Percentiles rank a stretch among this genome's conserved stretches.
These are phyloP conservation scores for Rhodofomes roseus DNA, from an alignment of 1,284 basidiomycete species.

Conservation along the genomic window DNA sequence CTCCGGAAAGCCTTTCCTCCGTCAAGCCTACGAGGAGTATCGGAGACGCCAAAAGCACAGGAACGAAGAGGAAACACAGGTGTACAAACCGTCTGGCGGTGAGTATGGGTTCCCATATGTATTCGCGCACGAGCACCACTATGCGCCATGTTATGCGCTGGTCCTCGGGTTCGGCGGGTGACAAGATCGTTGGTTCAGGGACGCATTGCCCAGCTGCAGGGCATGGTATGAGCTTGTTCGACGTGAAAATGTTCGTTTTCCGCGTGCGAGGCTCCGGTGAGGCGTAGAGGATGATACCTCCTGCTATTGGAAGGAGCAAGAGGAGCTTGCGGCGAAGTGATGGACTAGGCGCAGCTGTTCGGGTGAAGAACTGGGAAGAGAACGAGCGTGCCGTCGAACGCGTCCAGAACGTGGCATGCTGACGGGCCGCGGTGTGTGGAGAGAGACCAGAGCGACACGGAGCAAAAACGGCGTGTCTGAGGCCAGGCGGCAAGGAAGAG, in stretches of 20 bases:
- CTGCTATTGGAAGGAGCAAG: slow-evolving; percentile 55
- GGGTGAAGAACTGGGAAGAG: slow-evolving; percentile 24
- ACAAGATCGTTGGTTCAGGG: slow-evolving; percentile 41
- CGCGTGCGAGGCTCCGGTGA: slow-evolving; percentile 38
- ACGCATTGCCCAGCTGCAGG: slow-evolving; percentile 24
- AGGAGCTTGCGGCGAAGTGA: slow-evolving; percentile 32
- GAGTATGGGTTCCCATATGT: slow-evolving; percentile 83
- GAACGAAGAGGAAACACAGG: slow-evolving; percentile 82
- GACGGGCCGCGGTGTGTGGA: neutral
- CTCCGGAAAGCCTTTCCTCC: slow-evolving; percentile 52
- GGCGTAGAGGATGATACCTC: slow-evolving; percentile 48
- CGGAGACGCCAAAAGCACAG: slow-evolving; percentile 82
- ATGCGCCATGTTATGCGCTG: slow-evolving; percentile 44
- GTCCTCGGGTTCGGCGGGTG: slow-evolving; percentile 54
- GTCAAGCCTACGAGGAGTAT: slow-evolving; percentile 80
- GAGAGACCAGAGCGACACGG: slow-evolving; percentile 8
- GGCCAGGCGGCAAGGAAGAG: slow-evolving; percentile 20
- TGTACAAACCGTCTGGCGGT: slow-evolving; percentile 84
- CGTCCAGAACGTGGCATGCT: slow-evolving; percentile 18
- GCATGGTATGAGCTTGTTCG: slow-evolving; percentile 63
- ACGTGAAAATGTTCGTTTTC: slow-evolving; percentile 48
- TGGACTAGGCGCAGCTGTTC: slow-evolving; percentile 16
- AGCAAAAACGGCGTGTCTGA: slow-evolving; percentile 22
- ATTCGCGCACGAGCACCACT: slow-evolving; percentile 41
- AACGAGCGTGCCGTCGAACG: slow-evolving; percentile 14